Conservation (phyloP, 148 eudicot genomes). For the Rhododendron henanense region DNA sequence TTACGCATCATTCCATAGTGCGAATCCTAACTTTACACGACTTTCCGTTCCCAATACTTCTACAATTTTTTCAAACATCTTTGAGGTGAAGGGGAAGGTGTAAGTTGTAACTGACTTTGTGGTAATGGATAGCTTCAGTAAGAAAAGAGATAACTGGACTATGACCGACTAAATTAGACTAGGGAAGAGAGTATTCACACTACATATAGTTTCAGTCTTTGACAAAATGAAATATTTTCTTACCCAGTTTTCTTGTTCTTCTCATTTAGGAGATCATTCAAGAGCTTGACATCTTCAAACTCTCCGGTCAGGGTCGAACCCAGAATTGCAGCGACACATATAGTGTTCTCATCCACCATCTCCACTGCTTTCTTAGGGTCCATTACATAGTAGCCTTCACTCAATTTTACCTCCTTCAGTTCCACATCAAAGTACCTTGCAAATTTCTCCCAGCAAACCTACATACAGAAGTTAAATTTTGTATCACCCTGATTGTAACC, state of each 20-base stretch:
- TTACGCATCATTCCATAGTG: background rate
- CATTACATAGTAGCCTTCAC: constrained; percentile 18
- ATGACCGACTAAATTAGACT: background rate
- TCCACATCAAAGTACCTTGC: constrained; percentile 18
- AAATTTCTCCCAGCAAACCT: constrained; percentile 19
- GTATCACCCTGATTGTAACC: background rate
- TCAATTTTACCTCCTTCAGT: constrained; percentile 14
- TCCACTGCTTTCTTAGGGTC: constrained; percentile 17
- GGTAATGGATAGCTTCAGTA: background rate
- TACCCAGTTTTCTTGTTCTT: constrained; percentile 19
- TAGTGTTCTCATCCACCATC: constrained; percentile 16
- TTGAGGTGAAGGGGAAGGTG: background rate
- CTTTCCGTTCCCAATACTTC: background rate
- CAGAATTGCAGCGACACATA: constrained; percentile 13
- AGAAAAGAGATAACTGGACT: background rate
- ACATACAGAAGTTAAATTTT: background rate
- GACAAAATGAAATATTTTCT: background rate
- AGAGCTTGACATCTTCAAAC: constrained; percentile 20
- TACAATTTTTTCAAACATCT: background rate
- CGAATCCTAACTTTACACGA: background rate
- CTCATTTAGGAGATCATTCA: constrained; percentile 10
- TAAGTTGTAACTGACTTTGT: background rate
- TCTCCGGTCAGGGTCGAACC: constrained; percentile 16
- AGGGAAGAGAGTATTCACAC: background rate
- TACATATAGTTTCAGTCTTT: background rate